A percentile compares a stretch with the other conserved stretches of the same genome.
Evolutionary conservation across 352 stramenopile genomes (phyloP).

Genomic region (Blastocystis sp.): DNA sequence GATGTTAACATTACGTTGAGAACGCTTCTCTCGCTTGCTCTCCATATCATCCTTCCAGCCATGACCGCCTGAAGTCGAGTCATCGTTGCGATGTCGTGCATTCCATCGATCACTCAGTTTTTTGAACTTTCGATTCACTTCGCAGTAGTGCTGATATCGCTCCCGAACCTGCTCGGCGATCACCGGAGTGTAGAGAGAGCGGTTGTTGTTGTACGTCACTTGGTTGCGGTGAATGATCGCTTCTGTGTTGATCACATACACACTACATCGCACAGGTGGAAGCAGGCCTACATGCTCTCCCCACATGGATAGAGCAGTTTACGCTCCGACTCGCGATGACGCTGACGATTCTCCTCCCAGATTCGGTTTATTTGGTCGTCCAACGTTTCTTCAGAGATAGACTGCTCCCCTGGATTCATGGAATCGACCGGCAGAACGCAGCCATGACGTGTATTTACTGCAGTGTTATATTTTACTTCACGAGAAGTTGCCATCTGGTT

Average conservation of each 20-base stretch:
- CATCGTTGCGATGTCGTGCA: not conserved
- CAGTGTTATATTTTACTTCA: not conserved
- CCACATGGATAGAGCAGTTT: not conserved
- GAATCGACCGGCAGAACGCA: not conserved
- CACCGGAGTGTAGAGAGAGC: not conserved
- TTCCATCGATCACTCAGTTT: not conserved
- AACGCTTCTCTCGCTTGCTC: slow-evolving; percentile 4
- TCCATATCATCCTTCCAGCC: slow-evolving; percentile 36
- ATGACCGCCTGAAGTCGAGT: not conserved
- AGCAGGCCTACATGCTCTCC: not conserved
- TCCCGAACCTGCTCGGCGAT: not conserved
- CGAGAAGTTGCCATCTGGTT: not conserved
- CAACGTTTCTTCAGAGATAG: not conserved
- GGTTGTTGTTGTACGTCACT: not conserved
- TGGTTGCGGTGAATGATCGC: slow-evolving; percentile 13
- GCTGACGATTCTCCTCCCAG: slow-evolving; percentile 33
- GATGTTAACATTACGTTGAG: not conserved
- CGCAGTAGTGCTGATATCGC: not conserved
- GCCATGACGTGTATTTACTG: not conserved
- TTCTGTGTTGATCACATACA: not conserved
- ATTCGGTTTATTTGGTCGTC: not conserved
- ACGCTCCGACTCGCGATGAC: slow-evolving; percentile 7
- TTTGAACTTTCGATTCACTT: not conserved
- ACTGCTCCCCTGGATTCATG: not conserved
- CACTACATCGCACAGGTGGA: not conserved